A percentile compares a stretch with the other conserved stretches of the same genome.
phyloP scores from a whole-genome alignment of 192 early-diverging fungal genomes.

The Backusella mclennaniae region DNA sequence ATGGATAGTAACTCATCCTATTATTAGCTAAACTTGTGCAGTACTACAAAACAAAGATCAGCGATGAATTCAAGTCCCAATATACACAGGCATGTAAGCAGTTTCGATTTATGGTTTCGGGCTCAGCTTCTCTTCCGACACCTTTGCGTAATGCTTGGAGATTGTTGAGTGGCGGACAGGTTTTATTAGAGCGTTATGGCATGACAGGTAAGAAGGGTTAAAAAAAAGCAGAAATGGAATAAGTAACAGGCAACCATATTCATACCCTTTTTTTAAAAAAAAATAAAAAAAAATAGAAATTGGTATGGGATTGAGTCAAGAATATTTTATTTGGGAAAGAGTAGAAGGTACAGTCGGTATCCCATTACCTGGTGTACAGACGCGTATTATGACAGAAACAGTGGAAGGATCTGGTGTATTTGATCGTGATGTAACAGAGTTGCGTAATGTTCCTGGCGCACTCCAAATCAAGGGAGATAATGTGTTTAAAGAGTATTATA shows the following conservation, averaged over 20 bases:
- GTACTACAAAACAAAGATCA: conserved; percentile 48
- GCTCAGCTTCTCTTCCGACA: conserved; percentile 73
- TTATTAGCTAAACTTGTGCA: conserved; percentile 59
- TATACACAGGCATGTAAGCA: conserved; percentile 53
- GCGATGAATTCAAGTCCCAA: conserved; percentile 27
- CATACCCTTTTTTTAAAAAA: no score
- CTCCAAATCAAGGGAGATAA: conserved; percentile 72
- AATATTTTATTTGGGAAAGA: conserved; percentile 39
- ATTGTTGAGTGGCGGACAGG: conserved; percentile 63
- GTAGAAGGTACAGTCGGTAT: conserved; percentile 66
- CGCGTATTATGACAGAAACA: conserved; percentile 51
- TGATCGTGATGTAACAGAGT: conserved; percentile 50
- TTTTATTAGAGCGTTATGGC: conserved; percentile 82
- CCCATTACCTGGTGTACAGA: conserved; percentile 69
- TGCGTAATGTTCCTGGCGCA: conserved; percentile 57
- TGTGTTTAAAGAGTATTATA: conserved; percentile 80
- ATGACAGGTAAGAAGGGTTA: conserved; percentile 54
- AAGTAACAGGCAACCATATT: no score
- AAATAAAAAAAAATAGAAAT: conserved; percentile 55
- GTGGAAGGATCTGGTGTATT: conserved; percentile 31
- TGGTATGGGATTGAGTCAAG: conserved; percentile 84
- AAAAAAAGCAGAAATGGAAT: background rate
- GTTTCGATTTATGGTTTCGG: conserved; percentile 78
- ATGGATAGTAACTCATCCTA: background rate
- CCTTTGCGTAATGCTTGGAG: conserved; percentile 71